phyloP scores from a whole-genome alignment of 176 grass and related monocot genomes.

The Thinopyrum elongatum region DNA sequence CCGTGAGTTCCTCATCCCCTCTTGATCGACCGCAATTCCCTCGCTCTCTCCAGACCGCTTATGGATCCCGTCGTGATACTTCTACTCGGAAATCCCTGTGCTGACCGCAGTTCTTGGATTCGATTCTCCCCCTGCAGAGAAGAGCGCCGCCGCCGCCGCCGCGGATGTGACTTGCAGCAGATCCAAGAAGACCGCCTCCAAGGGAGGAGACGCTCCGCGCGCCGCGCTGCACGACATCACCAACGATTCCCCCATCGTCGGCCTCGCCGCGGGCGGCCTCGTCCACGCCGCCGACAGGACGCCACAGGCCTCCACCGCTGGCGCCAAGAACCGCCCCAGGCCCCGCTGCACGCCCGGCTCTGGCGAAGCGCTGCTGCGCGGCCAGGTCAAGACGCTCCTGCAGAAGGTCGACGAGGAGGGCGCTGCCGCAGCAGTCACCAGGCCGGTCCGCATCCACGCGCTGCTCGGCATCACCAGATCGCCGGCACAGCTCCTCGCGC shows the following conservation, averaged over 20 bases:
- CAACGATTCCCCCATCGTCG: slow-evolving; percentile 91
- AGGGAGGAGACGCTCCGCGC: slow-evolving; percentile 17
- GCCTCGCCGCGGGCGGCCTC: slow-evolving; percentile 50
- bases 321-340: slow-evolving; percentile 36
- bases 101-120: background rate
- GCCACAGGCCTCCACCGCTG: slow-evolving; percentile 23
- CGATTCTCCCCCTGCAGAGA: background rate
- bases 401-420: slow-evolving; percentile 79
- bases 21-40: background rate
- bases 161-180: background rate
- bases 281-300: slow-evolving; percentile 28
- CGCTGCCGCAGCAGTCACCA: background rate
- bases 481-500: slow-evolving; percentile 66
- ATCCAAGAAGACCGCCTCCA: slow-evolving; percentile 24
- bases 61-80: background rate
- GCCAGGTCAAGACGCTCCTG: slow-evolving; percentile 85
- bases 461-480: slow-evolving; percentile 47
- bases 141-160: background rate
- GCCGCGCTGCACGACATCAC: slow-evolving; percentile 78
- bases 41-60: background rate
- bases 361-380: slow-evolving; percentile 75
- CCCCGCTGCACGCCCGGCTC: slow-evolving; percentile 53
- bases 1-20: background rate
- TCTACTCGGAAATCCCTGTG: background rate
- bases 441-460: slow-evolving; percentile 40